Evolutionary conservation across 2,329 filamentous ascomycete species (phyloP).

Genomic region (Periconia digitata): DNA sequence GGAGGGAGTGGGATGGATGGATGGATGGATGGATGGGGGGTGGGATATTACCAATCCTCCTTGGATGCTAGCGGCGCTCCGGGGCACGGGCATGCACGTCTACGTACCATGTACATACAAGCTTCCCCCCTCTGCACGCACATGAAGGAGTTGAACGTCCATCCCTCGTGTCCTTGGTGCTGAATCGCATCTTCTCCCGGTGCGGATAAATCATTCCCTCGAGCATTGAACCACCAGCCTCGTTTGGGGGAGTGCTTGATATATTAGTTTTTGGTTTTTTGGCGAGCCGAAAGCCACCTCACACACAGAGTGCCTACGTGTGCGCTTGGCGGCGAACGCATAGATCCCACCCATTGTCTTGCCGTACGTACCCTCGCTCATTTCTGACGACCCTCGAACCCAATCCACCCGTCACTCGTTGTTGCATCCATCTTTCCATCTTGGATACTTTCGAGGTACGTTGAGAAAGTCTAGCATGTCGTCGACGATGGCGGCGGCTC

Average conservation of each 20-base stretch:
- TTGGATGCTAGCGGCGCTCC: constrained; percentile 35
- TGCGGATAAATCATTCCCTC: not conserved
- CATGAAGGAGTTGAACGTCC: constrained; percentile 14
- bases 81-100: constrained; percentile 36
- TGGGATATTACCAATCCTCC: constrained; percentile 36
- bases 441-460: not conserved
- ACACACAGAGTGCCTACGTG: constrained; percentile 37
- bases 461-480: not conserved
- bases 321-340: constrained; percentile 38
- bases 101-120: constrained; percentile 32
- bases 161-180: constrained; percentile 11
- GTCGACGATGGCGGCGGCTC: not conserved
- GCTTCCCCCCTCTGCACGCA: constrained; percentile 22
- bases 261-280: too few relatives aligned
- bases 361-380: constrained; percentile 36
- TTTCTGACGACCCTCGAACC: constrained; percentile 28
- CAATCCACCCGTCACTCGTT: constrained; percentile 11
- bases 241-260: constrained; percentile 4
- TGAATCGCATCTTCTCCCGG: constrained; percentile 7
- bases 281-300: constrained; percentile 36
- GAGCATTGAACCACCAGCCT: constrained; percentile 14
- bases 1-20: too few relatives aligned
- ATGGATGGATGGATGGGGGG: constrained; percentile 8
- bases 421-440: not conserved
- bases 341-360: too few relatives aligned